Evolutionary conservation across 352 stramenopile species (phyloP), one percentile per base, ranked within the genome.

Genomic region (Phytophthora podocarpi): DNA sequence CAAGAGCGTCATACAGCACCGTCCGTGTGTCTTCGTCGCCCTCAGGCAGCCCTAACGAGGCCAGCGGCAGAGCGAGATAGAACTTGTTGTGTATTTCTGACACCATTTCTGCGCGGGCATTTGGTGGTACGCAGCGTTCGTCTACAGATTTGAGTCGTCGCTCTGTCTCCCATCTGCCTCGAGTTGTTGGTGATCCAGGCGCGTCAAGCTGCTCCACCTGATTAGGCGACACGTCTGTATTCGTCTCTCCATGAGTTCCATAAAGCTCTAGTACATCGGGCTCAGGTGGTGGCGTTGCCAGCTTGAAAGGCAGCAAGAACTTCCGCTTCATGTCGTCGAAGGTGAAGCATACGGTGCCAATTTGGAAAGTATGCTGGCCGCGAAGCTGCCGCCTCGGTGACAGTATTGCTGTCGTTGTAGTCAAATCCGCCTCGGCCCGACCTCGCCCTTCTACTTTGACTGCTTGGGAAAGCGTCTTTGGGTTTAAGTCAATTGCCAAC

Each of bases 251-350:
- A 27, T 21, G 42, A 26, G 78, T 80, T 24, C 70, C 80, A 32
- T 72, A 84, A 2, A 62, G 59, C 4, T 78, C 66, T n/a, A 86
- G 61, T 5, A 86, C 67, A 49, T 89, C 76, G n/a, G 48, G 46
- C 27, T 82, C 56, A 6, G 69, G 45, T 11, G 64, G 52, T 28
- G 39, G 30, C 4, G 37, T 59, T 1, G 72, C 71, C 13, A 85
- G 53, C 39, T 87, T 89, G 42, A 90, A 92, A 0, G 83, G 83
- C 24, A 87, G 57, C 34, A 92, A 31, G 23, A 85, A 92, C 37
- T 80, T 74, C 18, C 67, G 75, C 68, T 90, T 90, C 64, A 92
- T 88, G 35, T 90, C 83, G 37, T 90, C 72, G 37, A 92, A 92
- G 20, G 79, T 80, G 51, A 87, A 73, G 43, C 64, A 76, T 7